Evolutionary conservation across 495 filamentous ascomycete species (phyloP).

Genomic region (Xylaria palmicola): DNA sequence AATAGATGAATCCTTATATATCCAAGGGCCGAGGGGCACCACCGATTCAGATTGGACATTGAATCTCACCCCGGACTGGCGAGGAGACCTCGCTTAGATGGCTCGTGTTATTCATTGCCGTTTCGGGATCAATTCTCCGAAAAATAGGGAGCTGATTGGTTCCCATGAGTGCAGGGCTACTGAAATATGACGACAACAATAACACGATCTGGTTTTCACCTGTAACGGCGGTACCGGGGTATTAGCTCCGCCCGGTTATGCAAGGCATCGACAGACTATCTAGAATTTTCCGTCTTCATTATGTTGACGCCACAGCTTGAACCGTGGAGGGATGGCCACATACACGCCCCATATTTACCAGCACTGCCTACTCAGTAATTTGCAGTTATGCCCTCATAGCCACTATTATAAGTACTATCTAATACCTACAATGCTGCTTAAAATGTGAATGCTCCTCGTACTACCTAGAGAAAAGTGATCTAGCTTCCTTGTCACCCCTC

Average conservation of each 20-base stretch:
- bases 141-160: slow-evolving; percentile 21
- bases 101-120: slow-evolving; percentile 19
- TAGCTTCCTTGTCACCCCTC: too few species aligned
- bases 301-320: too few species aligned
- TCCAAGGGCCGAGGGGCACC: not conserved
- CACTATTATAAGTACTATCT: too few species aligned
- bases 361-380: too few species aligned
- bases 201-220: not conserved
- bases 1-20: not conserved
- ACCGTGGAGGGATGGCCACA: too few species aligned
- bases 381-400: too few species aligned
- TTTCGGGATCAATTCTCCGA: slow-evolving; percentile 15
- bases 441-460: too few species aligned
- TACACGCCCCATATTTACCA: too few species aligned
- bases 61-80: slow-evolving; percentile 13
- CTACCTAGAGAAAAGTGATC: too few species aligned
- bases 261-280: not conserved
- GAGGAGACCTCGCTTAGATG: slow-evolving; percentile 10
- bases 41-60: not conserved
- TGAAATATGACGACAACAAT: slow-evolving; percentile 25
- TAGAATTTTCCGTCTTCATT: too few species aligned
- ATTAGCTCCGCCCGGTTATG: slow-evolving; percentile 4
- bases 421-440: too few species aligned
- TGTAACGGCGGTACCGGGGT: not conserved
- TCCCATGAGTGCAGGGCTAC: not conserved